Conservation (phyloP, 1,284 basidiomycete species). For the Boletus mariae region DNA sequence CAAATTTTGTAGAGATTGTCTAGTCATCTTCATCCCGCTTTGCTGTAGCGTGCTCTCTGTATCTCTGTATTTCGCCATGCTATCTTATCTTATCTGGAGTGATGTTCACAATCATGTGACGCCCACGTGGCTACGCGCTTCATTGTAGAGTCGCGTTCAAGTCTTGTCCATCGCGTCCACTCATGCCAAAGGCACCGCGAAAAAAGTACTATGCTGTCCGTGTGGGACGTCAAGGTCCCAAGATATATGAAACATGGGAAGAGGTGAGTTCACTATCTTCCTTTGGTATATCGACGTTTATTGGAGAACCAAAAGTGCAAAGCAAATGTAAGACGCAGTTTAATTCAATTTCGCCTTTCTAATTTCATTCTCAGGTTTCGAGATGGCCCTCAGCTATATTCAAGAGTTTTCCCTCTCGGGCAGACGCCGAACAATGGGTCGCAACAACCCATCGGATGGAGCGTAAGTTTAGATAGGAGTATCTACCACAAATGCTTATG, state of each 20-base stretch:
- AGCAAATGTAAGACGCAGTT: slow-evolving; percentile 30
- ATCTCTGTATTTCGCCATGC: neutral
- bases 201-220: slow-evolving; percentile 58
- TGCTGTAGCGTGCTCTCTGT: neutral
- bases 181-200: slow-evolving; percentile 33
- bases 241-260: slow-evolving; percentile 53
- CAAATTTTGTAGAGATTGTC: slow-evolving; percentile 61
- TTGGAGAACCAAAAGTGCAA: slow-evolving; percentile 36
- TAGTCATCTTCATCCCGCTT: slow-evolving; percentile 17
- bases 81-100: neutral
- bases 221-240: slow-evolving; percentile 49
- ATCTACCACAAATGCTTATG: neutral
- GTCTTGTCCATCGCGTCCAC: neutral
- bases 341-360: neutral
- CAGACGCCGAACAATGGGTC: slow-evolving; percentile 48
- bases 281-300: neutral
- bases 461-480: slow-evolving; percentile 15
- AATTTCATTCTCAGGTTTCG: slow-evolving; percentile 37
- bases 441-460: slow-evolving; percentile 11
- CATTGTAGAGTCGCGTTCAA: neutral
- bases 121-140: neutral
- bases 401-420: slow-evolving; percentile 44
- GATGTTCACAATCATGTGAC: neutral
- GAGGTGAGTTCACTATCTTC: slow-evolving; percentile 37
- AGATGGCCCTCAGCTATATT: slow-evolving; percentile 46